A percentile compares a stretch with the other conserved stretches of the same genome.
Conservation (phyloP, 2,329 filamentous ascomycete species). For the Diaporthe amygdali region DNA sequence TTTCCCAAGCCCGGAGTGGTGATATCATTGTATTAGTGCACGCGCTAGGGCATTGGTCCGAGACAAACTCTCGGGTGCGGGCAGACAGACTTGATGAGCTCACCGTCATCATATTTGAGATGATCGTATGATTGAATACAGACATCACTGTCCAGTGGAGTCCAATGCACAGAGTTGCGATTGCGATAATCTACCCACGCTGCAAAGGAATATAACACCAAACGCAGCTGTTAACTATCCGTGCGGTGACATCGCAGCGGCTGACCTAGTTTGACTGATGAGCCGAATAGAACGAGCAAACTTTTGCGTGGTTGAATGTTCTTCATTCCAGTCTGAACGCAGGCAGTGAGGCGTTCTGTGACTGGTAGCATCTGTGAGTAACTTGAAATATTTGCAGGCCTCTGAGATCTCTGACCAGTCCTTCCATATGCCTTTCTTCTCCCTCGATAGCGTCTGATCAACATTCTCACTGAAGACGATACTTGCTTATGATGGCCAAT, state of each 20-base stretch:
- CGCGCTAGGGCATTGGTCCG: not conserved
- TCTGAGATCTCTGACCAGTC: too few species aligned
- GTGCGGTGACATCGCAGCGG: not conserved
- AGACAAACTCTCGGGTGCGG: not conserved
- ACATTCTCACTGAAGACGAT: too few species aligned
- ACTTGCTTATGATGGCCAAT: too few species aligned
- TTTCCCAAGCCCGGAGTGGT: not conserved
- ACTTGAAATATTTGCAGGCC: too few species aligned
- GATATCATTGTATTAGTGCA: constrained; percentile 1
- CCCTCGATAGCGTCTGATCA: too few species aligned
- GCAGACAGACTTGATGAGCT: not conserved
- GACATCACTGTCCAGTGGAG: not conserved
- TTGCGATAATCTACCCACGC: not conserved
- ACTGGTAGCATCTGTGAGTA: too few species aligned
- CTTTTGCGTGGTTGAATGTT: too few species aligned
- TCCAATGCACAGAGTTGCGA: too few species aligned
- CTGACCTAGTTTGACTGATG: not conserved
- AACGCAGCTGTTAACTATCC: not conserved
- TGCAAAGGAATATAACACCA: not conserved
- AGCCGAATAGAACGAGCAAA: not conserved
- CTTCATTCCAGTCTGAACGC: too few species aligned
- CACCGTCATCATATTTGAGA: not conserved
- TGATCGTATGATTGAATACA: not conserved
- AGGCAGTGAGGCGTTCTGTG: too few species aligned
- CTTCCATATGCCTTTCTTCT: too few species aligned